These are phyloP conservation scores for Recurvomyces mirabilis DNA, from an alignment of 495 filamentous ascomycete species.

Conservation along the genomic window DNA sequence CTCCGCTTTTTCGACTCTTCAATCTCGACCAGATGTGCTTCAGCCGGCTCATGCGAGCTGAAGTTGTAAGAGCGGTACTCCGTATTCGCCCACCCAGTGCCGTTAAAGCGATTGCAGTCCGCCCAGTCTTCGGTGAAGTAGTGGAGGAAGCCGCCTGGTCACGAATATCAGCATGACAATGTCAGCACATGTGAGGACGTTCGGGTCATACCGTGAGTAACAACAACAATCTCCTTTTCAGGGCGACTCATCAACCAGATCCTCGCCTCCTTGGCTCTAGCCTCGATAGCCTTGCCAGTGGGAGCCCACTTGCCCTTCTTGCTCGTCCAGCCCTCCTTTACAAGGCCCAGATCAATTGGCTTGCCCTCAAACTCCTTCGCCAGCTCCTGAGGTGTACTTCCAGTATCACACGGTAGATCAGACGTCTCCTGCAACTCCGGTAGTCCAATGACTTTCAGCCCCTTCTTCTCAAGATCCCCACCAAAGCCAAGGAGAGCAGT, in stretches of 20 bases:
- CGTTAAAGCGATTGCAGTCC: constrained; percentile 35
- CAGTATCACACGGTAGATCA: constrained; percentile 68
- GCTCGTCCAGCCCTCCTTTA: constrained; percentile 51
- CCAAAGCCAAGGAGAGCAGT: constrained; percentile 65
- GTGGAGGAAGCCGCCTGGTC: constrained; percentile 47
- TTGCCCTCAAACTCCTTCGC: constrained; percentile 46
- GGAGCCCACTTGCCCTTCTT: constrained; percentile 56
- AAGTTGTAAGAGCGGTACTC: constrained; percentile 72
- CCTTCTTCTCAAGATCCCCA: constrained; percentile 39
- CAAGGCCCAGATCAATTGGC: constrained; percentile 51
- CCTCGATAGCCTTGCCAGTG: constrained; percentile 43
- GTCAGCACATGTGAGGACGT: not conserved
- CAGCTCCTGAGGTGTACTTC: constrained; percentile 44
- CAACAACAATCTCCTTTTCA: constrained; percentile 55
- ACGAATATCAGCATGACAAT: not conserved
- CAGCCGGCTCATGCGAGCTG: constrained; percentile 27
- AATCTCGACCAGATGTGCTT: constrained; percentile 48
- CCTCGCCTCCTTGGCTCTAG: constrained; percentile 54
- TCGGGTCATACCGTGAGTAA: constrained; percentile 44
- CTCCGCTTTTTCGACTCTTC: constrained; percentile 49
- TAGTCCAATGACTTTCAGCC: constrained; percentile 52
- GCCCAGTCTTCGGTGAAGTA: constrained; percentile 80
- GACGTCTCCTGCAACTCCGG: constrained; percentile 76
- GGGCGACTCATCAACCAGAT: constrained; percentile 50
- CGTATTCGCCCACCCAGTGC: constrained; percentile 77